Conservation (phyloP, 2,329 filamentous ascomycete genomes). For the Monilinia laxa region DNA sequence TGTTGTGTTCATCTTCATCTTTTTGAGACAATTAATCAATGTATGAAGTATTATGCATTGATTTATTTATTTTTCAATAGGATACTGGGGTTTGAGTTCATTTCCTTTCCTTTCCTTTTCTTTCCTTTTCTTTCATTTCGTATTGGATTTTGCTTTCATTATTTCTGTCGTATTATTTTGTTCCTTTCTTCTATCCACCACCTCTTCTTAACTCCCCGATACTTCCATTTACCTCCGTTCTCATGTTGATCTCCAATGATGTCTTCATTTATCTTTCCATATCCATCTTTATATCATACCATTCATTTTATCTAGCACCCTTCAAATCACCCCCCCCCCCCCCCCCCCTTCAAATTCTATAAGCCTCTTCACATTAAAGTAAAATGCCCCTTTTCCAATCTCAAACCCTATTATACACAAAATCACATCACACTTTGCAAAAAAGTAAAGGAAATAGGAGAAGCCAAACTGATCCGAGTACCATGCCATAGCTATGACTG, state of each 20-base stretch:
- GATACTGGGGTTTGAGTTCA: too few relatives aligned
- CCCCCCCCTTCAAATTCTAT: not conserved
- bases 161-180: not conserved
- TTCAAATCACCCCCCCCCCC: not conserved
- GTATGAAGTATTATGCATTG: too few relatives aligned
- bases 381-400: constrained; percentile 31
- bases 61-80: too few relatives aligned
- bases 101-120: too few relatives aligned
- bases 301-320: not conserved
- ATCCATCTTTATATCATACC: not conserved
- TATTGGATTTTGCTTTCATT: not conserved
- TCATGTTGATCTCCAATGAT: not conserved
- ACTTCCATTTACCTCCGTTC: not conserved
- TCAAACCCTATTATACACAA: constrained; percentile 39
- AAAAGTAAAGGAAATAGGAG: not conserved
- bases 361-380: not conserved
- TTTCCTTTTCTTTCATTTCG: not conserved
- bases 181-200: not conserved
- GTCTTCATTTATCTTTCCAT: not conserved
- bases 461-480: not conserved
- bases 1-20: too few relatives aligned
- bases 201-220: not conserved
- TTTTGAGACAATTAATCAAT: too few relatives aligned
- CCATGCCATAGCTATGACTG: constrained; percentile 45
- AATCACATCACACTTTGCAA: constrained; percentile 14